Conservation (phyloP, 345 rosid genomes). For the Draba incana region DNA sequence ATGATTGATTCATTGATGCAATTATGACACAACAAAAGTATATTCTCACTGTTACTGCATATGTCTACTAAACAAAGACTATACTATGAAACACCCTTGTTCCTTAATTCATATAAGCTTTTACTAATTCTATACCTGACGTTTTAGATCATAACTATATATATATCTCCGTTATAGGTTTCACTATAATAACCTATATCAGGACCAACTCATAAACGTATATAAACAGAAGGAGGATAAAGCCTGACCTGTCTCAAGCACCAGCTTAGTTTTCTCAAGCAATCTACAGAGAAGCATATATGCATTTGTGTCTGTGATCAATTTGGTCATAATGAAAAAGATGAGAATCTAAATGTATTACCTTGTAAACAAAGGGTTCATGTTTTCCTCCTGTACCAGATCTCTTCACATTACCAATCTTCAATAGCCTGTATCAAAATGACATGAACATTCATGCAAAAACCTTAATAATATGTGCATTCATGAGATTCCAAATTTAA, state of each 20-base stretch:
- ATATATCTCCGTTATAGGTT: neutral
- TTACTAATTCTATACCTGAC: no score
- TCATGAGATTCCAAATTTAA: neutral
- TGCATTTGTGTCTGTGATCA: neutral
- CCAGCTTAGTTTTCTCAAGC: constrained; percentile 4
- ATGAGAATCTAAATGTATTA: constrained; percentile 27
- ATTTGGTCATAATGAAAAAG: no score
- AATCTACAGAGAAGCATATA: neutral
- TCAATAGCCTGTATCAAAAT: constrained; percentile 55
- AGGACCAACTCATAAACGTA: neutral
- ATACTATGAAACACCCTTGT: no score
- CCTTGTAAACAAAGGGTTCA: constrained; percentile 77
- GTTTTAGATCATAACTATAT: no score
- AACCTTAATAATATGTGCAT: neutral
- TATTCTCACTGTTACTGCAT: no score
- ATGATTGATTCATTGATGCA: no score
- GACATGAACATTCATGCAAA: no score
- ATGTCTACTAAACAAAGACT: no score
- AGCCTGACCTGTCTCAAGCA: neutral
- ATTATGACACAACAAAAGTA: no score
- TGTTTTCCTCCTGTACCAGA: constrained; percentile 72
- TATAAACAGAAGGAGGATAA: constrained; percentile 15
- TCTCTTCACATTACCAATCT: constrained; percentile 62
- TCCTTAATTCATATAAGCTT: no score
- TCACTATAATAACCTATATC: neutral